Evolutionary conservation across 225 moss, liverwort and hornwort species (phyloP).

Genomic region (Neckera pumila): DNA sequence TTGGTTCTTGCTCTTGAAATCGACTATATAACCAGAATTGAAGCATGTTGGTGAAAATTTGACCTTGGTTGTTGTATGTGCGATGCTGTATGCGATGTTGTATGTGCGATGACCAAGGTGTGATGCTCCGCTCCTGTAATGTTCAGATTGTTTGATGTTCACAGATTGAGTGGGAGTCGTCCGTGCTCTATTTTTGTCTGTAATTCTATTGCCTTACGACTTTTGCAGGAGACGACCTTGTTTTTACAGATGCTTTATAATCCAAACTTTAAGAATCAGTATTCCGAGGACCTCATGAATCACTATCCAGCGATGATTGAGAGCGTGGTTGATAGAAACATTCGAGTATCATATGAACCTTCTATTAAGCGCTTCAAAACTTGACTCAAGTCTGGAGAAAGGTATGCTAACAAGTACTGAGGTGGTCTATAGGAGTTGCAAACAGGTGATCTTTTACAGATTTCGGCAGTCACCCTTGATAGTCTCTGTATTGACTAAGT

Average conservation of each 20-base stretch:
- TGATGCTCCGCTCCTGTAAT: not conserved
- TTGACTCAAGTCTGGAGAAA: slow-evolving; percentile 88
- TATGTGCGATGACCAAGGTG: no score
- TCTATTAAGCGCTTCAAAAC: slow-evolving; percentile 52
- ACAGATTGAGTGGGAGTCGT: not conserved
- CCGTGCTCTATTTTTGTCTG: not conserved
- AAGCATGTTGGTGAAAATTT: not conserved
- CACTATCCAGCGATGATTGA: slow-evolving; percentile 66
- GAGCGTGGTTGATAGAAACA: slow-evolving; percentile 24
- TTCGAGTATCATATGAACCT: not conserved
- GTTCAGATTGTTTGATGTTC: not conserved
- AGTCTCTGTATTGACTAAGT: not conserved
- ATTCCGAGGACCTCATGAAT: slow-evolving; percentile 74
- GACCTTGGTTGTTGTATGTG: not conserved
- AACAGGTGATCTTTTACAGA: not conserved
- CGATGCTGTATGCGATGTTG: no score
- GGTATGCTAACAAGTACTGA: slow-evolving; percentile 23
- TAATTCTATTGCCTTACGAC: not conserved
- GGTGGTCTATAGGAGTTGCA: not conserved
- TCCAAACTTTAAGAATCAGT: slow-evolving; percentile 62
- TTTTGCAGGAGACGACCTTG: slow-evolving; percentile 81
- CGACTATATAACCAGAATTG: not conserved
- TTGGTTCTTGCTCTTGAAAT: not conserved
- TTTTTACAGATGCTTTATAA: slow-evolving; percentile 96
- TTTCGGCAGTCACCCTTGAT: not conserved